Conservation (phyloP, 257 asterid species). For the Solanum clarkiae region DNA sequence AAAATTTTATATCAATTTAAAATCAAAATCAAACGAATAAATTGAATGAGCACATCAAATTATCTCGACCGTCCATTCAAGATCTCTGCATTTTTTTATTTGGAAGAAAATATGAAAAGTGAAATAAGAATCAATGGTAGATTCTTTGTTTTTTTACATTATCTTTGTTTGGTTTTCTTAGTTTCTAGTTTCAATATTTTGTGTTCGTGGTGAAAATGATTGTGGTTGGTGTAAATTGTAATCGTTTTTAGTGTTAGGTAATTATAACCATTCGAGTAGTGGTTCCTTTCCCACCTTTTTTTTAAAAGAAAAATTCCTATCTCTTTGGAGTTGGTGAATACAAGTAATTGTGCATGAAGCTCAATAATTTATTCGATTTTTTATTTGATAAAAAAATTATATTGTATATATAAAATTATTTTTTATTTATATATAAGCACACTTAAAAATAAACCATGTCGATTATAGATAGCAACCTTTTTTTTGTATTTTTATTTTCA, state of each 20-base stretch:
- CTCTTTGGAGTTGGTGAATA: not conserved
- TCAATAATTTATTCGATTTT: too few relatives aligned
- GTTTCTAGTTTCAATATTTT: not conserved
- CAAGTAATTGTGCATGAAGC: not conserved
- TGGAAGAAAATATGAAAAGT: not conserved
- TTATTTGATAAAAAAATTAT: too few relatives aligned
- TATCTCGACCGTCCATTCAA: not conserved
- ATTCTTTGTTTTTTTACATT: not conserved
- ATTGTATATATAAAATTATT: too few relatives aligned
- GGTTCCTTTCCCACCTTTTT: not conserved
- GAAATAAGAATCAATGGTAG: not conserved
- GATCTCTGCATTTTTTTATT: not conserved
- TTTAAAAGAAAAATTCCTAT: too few relatives aligned
- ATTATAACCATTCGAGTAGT: not conserved
- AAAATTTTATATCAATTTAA: too few relatives aligned
- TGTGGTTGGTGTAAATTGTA: not conserved
- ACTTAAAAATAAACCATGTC: too few relatives aligned
- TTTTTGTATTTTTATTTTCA: too few relatives aligned
- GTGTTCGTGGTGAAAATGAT: not conserved
- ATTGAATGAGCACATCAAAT: not conserved
- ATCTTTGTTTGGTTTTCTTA: not conserved
- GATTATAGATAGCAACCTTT: too few relatives aligned
- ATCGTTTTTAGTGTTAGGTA: not conserved
- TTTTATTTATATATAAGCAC: too few relatives aligned
- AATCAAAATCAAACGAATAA: not conserved